These are phyloP conservation scores for Wallacemonas sp. DNA, from an alignment of 208 protist genomes.

Conservation along the genomic window DNA sequence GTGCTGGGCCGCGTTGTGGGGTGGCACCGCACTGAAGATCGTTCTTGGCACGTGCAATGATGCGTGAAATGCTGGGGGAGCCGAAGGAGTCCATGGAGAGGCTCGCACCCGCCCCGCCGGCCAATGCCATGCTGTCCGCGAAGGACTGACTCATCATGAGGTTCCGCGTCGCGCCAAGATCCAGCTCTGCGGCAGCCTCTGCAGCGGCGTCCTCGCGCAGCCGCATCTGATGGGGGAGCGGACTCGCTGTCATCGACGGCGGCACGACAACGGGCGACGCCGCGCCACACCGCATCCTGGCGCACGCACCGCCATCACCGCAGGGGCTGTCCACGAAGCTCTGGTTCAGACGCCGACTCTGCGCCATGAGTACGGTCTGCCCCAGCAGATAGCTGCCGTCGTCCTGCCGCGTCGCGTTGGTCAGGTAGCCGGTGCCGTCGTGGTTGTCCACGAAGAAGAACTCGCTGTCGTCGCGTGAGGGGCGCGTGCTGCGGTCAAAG, in stretches of 20 bases:
- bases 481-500: slow-evolving; percentile 2
- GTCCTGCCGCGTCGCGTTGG: slow-evolving; percentile 32
- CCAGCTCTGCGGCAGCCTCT: not conserved
- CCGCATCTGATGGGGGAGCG: not conserved
- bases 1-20: not conserved
- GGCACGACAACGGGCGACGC: slow-evolving; percentile 16
- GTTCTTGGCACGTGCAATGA: not conserved
- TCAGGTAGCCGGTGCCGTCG: slow-evolving; percentile 57
- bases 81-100: not conserved
- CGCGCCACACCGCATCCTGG: not conserved
- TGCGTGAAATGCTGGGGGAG: slow-evolving; percentile 5
- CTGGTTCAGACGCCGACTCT: slow-evolving; percentile 9
- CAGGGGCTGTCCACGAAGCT: no score
- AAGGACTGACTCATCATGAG: slow-evolving; percentile 12
- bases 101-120: not conserved
- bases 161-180: slow-evolving; percentile 9
- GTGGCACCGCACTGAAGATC: not conserved
- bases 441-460: slow-evolving; percentile 58
- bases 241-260: slow-evolving; percentile 2
- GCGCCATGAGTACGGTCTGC: slow-evolving; percentile 50
- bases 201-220: slow-evolving; percentile 1
- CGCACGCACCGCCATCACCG: not conserved
- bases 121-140: slow-evolving; percentile 12
- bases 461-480: slow-evolving; percentile 13
- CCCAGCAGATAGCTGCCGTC: slow-evolving; percentile 48